These are phyloP conservation scores for Fusarium aywerte DNA, from an alignment of 2,329 filamentous ascomycete genomes.

Conservation along the genomic window DNA sequence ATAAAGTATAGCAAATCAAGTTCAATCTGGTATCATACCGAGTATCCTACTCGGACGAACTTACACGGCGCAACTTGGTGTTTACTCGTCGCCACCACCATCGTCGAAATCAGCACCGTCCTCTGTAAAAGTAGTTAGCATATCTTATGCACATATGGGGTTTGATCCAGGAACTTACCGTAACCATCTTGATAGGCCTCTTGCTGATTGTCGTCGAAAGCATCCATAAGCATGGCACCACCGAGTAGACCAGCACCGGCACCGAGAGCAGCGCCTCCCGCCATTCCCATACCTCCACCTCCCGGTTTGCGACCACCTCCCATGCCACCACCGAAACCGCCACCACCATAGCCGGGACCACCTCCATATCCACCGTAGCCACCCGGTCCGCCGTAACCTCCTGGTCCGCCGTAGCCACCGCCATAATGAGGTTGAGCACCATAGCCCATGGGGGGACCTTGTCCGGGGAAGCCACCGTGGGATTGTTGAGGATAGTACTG, in stretches of 20 bases:
- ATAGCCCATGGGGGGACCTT: conserved; percentile 45
- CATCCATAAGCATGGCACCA: conserved; percentile 76
- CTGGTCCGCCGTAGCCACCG: conserved; percentile 31
- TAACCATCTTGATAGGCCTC: conserved; percentile 64
- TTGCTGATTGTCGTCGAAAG: conserved; percentile 72
- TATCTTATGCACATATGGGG: not conserved
- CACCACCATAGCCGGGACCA: conserved; percentile 46
- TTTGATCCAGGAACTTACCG: conserved; percentile 46
- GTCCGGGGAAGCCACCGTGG: conserved; percentile 40
- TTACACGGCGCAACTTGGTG: no score
- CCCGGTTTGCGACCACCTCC: conserved; percentile 52
- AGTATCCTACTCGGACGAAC: not conserved
- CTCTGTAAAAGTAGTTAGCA: conserved; percentile 45
- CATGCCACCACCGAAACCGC: conserved; percentile 37
- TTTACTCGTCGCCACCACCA: conserved; percentile 36
- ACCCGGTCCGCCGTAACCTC: conserved; percentile 33
- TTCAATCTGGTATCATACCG: not conserved
- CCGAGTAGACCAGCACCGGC: conserved; percentile 84
- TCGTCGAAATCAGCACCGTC: conserved; percentile 48
- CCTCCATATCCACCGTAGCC: conserved; percentile 48
- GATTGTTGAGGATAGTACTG: conserved; percentile 43
- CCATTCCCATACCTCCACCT: conserved; percentile 68
- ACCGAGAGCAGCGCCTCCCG: conserved; percentile 80
- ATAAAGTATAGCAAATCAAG: conserved; percentile 16
- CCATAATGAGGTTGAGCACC: conserved; percentile 45